A percentile compares a stretch with the other conserved stretches of the same genome.
phyloP scores from a whole-genome alignment of 345 rosid genomes.

The Camelina sativa region DNA sequence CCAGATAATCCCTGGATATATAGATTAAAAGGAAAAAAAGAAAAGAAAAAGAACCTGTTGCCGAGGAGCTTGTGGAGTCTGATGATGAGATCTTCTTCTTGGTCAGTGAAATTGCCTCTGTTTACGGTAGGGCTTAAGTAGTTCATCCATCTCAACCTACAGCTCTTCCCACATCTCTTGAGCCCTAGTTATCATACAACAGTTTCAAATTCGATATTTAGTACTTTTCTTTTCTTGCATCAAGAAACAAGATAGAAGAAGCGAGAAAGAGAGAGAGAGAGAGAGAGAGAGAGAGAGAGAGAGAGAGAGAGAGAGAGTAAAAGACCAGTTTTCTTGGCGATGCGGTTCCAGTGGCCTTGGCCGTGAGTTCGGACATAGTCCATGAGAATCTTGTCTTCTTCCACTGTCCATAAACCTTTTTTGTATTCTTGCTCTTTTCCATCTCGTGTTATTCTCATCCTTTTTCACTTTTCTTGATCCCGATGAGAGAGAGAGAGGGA shows the following conservation, averaged over 20 bases:
- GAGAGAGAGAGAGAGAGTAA: slow-evolving; percentile 1
- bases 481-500: slow-evolving; percentile 20
- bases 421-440: slow-evolving; percentile 46
- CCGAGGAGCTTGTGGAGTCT: slow-evolving; percentile 72
- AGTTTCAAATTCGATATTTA: slow-evolving; percentile 1
- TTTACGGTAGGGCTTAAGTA: slow-evolving; percentile 59
- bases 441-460: slow-evolving; percentile 38
- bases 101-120: slow-evolving; percentile 53
- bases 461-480: slow-evolving; percentile 36
- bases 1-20: background rate
- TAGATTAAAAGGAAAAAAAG: background rate
- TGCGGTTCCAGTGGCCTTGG: slow-evolving; percentile 64
- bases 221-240: background rate
- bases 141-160: slow-evolving; percentile 71
- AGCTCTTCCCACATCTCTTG: slow-evolving; percentile 72
- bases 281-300: background rate
- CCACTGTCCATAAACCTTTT: slow-evolving; percentile 67
- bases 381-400: slow-evolving; percentile 63
- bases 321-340: slow-evolving; percentile 56
- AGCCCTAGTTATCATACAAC: slow-evolving; percentile 47
- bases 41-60: slow-evolving; percentile 52
- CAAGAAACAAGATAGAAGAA: slow-evolving; percentile 5
- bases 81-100: slow-evolving; percentile 65
- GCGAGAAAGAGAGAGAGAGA: too few relatives aligned
- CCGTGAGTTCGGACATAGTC: slow-evolving; percentile 59